Evolutionary conservation across 2,329 filamentous ascomycete species (phyloP).

Genomic region (Fusarium verrucosum): DNA sequence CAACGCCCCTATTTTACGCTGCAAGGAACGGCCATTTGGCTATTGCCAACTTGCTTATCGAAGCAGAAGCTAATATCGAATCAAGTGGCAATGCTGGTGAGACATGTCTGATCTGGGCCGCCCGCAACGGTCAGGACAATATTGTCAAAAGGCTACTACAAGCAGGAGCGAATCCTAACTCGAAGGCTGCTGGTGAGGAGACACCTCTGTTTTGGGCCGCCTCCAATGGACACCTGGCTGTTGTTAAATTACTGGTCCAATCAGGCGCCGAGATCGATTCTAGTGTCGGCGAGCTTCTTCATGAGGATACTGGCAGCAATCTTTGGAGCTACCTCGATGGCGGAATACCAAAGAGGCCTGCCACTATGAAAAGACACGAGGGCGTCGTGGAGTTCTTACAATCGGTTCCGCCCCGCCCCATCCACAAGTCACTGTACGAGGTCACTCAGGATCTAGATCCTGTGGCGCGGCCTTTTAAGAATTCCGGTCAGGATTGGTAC

Average conservation of each 20-base stretch:
- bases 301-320: neutral
- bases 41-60: too few species aligned
- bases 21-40: too few species aligned
- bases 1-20: too few species aligned
- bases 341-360: neutral
- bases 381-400: neutral
- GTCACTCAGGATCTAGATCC: too few species aligned
- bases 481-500: neutral
- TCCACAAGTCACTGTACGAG: too few species aligned
- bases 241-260: too few species aligned
- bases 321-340: neutral
- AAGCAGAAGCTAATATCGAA: too few species aligned
- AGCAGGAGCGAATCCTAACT: neutral
- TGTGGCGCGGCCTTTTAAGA: too few species aligned
- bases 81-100: neutral
- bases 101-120: neutral
- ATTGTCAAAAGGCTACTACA: neutral
- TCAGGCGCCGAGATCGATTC: too few species aligned
- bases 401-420: too few species aligned
- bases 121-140: neutral
- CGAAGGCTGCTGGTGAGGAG: fast-evolving
- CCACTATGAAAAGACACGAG: neutral
- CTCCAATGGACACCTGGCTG: neutral
- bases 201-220: neutral
- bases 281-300: neutral